Evolutionary conservation across 2,329 filamentous ascomycete genomes (phyloP).

Genomic region (Aureobasidium sp.): DNA sequence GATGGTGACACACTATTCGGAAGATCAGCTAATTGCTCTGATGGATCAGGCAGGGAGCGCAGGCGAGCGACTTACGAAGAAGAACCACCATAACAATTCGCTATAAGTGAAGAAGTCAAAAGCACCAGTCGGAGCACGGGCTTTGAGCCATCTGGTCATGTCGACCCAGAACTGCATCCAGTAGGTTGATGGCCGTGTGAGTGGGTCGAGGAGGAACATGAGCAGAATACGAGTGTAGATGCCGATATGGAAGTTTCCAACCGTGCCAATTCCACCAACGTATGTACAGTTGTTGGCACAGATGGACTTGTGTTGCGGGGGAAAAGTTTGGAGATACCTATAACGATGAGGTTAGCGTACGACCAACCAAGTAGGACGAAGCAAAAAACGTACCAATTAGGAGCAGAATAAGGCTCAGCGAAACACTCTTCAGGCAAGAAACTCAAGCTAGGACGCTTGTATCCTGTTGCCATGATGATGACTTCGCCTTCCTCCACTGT

Average conservation of each 20-base stretch:
- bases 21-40: neutral
- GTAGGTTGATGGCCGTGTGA: slow-evolving; percentile 61
- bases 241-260: slow-evolving; percentile 83
- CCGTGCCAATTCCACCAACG: slow-evolving; percentile 69
- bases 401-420: slow-evolving; percentile 64
- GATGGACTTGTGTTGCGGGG: slow-evolving; percentile 63
- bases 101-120: slow-evolving; percentile 89
- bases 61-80: slow-evolving; percentile 51
- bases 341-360: neutral
- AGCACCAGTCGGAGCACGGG: slow-evolving; percentile 60
- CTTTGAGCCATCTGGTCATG: slow-evolving; percentile 68
- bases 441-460: slow-evolving; percentile 61
- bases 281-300: slow-evolving; percentile 83
- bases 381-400: slow-evolving; percentile 55
- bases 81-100: slow-evolving; percentile 79
- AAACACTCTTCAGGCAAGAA: slow-evolving; percentile 73
- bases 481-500: slow-evolving; percentile 65
- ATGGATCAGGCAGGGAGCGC: neutral
- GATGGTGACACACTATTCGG: slow-evolving; percentile 44
- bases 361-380: too few species aligned
- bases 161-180: slow-evolving; percentile 86
- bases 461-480: slow-evolving; percentile 78
- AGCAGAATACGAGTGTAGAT: slow-evolving; percentile 81
- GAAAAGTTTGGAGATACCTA: slow-evolving; percentile 72
- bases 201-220: slow-evolving; percentile 76